These are phyloP conservation scores for Cladophialophora exuberans DNA, from an alignment of 2,329 filamentous ascomycete species.

Conservation along the genomic window DNA sequence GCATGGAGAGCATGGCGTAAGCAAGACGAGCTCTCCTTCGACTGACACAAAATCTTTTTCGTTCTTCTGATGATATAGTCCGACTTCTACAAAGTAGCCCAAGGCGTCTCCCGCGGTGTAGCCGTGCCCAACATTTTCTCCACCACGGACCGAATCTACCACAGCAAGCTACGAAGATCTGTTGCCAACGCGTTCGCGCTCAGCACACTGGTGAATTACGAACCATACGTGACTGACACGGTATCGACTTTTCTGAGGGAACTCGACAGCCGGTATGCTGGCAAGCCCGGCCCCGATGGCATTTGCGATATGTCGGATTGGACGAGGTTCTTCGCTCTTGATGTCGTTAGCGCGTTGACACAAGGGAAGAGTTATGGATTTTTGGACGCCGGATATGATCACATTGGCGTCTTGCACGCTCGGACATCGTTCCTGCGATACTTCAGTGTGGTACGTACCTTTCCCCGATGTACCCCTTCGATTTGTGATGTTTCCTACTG, in stretches of 20 bases:
- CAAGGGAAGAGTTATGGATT: slow-evolving; percentile 39
- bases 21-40: not conserved
- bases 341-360: slow-evolving; percentile 42
- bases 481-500: too few relatives aligned
- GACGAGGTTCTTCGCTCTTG: slow-evolving; percentile 40
- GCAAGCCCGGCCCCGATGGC: slow-evolving; percentile 11
- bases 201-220: slow-evolving; percentile 32
- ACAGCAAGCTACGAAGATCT: slow-evolving; percentile 18
- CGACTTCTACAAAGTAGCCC: slow-evolving; percentile 15
- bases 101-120: slow-evolving; percentile 13
- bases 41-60: too few relatives aligned
- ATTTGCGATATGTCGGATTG: slow-evolving; percentile 38
- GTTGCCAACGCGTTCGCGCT: slow-evolving; percentile 29
- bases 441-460: slow-evolving; percentile 19
- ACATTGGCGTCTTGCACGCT: slow-evolving; percentile 37
- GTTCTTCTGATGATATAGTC: slow-evolving; percentile 10
- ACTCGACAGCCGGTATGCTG: slow-evolving; percentile 19
- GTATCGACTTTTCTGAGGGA: slow-evolving; percentile 28
- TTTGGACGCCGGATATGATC: slow-evolving; percentile 37
- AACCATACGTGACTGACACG: slow-evolving; percentile 23
- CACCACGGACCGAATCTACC: slow-evolving; percentile 14
- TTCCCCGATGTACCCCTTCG: too few relatives aligned
- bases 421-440: slow-evolving; percentile 34
- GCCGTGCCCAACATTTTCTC: slow-evolving; percentile 23
- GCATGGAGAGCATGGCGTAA: not conserved